Conservation (phyloP, 139 green algal species). For the Micromonas commoda region DNA sequence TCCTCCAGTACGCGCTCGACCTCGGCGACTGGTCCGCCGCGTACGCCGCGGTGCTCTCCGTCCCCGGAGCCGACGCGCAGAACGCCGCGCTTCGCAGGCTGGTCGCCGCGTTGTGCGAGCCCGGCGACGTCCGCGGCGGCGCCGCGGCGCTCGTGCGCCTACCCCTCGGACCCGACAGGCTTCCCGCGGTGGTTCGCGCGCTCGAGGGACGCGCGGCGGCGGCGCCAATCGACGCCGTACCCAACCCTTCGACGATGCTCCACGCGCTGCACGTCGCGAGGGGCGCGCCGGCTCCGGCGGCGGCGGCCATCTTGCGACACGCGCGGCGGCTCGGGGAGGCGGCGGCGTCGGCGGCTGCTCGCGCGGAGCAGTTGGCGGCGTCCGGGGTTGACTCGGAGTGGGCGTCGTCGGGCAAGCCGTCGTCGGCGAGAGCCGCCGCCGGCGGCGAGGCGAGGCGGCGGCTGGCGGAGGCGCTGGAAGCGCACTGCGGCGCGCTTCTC, state of each 20-base stretch:
- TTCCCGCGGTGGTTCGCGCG: not conserved
- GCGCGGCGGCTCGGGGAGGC: not conserved
- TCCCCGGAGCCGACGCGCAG: not conserved
- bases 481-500: not conserved
- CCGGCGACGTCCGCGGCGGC: not conserved
- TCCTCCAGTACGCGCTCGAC: conserved; percentile 14
- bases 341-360: not conserved
- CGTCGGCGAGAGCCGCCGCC: too few relatives aligned
- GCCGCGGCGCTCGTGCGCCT: not conserved
- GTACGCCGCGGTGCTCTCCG: conserved; percentile 5
- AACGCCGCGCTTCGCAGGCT: not conserved
- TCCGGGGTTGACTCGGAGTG: too few relatives aligned
- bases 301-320: not conserved
- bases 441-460: not conserved
- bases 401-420: not conserved
- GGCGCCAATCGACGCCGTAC: not conserved
- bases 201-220: conserved; percentile 9
- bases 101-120: not conserved
- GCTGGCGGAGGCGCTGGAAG: not conserved
- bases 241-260: not conserved
- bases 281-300: not conserved
- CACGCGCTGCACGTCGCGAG: not conserved
- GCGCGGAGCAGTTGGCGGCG: not conserved
- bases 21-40: not conserved
- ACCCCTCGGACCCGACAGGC: not conserved